phyloP scores from a whole-genome alignment of 108 stramenopile genomes.

The Fistulifera solaris region DNA sequence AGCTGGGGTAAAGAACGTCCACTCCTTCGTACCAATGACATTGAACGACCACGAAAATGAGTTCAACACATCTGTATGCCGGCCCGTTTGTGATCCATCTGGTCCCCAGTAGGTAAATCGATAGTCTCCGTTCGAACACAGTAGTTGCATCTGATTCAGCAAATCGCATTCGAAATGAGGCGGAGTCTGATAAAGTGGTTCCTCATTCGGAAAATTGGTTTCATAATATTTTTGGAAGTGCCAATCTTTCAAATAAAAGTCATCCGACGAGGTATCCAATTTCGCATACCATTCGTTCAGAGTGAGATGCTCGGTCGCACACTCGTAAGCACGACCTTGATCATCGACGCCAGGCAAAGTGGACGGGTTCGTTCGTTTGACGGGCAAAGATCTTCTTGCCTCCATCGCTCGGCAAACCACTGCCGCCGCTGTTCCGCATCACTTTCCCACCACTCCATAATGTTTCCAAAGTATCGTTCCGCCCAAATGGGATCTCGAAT shows the following conservation, averaged over 20 bases:
- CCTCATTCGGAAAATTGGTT: not conserved
- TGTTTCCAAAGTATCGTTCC: not conserved
- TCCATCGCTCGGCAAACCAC: constrained; percentile 53
- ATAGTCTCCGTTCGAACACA: constrained; percentile 57
- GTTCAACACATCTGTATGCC: constrained; percentile 82
- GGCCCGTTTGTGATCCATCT: constrained; percentile 32
- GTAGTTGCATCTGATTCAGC: constrained; percentile 40
- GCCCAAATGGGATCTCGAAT: constrained; percentile 2
- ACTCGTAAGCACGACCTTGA: constrained; percentile 63
- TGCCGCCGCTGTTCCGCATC: constrained; percentile 14
- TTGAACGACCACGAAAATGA: constrained; percentile 84
- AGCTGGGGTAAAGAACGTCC: constrained; percentile 55
- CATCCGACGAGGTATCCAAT: constrained; percentile 7
- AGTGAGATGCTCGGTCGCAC: constrained; percentile 35
- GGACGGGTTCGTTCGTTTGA: constrained; percentile 22
- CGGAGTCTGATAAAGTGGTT: constrained; percentile 42
- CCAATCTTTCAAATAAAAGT: constrained; percentile 76
- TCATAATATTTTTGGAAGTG: constrained; percentile 32
- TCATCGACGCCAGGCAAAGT: constrained; percentile 25
- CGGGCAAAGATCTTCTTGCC: constrained; percentile 40
- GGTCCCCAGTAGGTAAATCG: constrained; percentile 86
- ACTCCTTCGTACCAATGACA: constrained; percentile 70
- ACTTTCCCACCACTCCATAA: not conserved
- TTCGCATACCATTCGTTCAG: constrained; percentile 37
- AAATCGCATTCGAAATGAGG: constrained; percentile 40